These are phyloP conservation scores for Cordyceps farinosa DNA, from an alignment of 2,329 filamentous ascomycete genomes.

Conservation along the genomic window DNA sequence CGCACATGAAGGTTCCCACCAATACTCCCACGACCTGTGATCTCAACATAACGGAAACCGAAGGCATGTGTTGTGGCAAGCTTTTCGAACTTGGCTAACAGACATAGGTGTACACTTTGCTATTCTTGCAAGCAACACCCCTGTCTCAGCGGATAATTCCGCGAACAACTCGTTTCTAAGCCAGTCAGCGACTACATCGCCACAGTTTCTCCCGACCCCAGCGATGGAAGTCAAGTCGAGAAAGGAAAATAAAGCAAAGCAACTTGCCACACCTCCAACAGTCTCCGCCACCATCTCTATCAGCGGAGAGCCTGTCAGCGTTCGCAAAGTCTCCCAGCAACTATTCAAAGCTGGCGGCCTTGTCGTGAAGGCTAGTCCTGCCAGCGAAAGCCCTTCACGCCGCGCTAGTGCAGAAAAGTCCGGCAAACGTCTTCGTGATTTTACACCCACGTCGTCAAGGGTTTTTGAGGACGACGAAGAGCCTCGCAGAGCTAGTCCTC, in stretches of 20 bases:
- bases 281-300: constrained; percentile 19
- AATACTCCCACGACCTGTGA: constrained; percentile 38
- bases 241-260: constrained; percentile 37
- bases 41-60: constrained; percentile 19
- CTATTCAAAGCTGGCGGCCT: constrained; percentile 29
- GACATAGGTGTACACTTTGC: background rate
- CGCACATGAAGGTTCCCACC: constrained; percentile 36
- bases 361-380: constrained; percentile 20
- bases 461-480: constrained; percentile 48
- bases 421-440: constrained; percentile 45
- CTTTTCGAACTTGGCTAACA: background rate
- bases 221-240: constrained; percentile 40
- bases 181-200: constrained; percentile 40
- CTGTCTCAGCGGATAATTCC: constrained; percentile 33
- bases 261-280: background rate
- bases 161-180: constrained; percentile 48
- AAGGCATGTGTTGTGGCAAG: background rate
- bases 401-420: constrained; percentile 31
- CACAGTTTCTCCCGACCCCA: constrained; percentile 30
- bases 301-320: constrained; percentile 30
- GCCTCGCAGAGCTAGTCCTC: constrained; percentile 32
- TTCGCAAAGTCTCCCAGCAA: constrained; percentile 41
- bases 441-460: constrained; percentile 45
- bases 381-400: constrained; percentile 22
- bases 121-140: background rate